phyloP scores from a whole-genome alignment of 257 asterid genomes.

The Scutellaria galericulata region DNA sequence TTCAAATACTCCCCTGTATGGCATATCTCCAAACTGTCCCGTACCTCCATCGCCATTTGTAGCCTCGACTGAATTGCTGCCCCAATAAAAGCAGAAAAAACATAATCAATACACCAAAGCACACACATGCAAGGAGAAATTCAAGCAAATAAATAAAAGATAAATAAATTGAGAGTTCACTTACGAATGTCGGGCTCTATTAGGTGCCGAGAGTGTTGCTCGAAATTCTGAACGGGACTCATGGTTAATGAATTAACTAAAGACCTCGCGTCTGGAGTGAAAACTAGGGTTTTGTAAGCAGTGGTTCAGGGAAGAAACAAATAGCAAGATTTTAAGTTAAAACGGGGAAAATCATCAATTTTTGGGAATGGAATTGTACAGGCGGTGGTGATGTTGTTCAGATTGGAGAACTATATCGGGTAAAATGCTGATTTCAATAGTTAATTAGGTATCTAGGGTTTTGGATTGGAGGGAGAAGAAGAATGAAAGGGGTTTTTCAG shows the following conservation, averaged over 20 bases:
- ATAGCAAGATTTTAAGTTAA: not conserved
- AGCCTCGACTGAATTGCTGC: slow-evolving; percentile 86
- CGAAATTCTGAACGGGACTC: slow-evolving; percentile 97
- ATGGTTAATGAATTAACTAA: slow-evolving; percentile 43
- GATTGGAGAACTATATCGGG: slow-evolving; percentile 3
- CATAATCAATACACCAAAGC: slow-evolving; percentile 23
- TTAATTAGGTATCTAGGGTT: slow-evolving; percentile 45
- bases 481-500: slow-evolving; percentile 21
- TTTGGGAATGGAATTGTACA: slow-evolving; percentile 14
- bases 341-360: not conserved
- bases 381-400: slow-evolving; percentile 14
- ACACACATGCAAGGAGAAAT: not conserved
- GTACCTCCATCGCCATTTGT: slow-evolving; percentile 97
- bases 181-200: slow-evolving; percentile 79
- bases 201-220: slow-evolving; percentile 87
- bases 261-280: slow-evolving; percentile 1
- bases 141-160: not conserved
- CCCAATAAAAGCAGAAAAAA: slow-evolving; percentile 23
- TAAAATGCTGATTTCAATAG: not conserved
- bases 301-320: slow-evolving; percentile 10
- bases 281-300: slow-evolving; percentile 34
- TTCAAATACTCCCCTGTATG: slow-evolving; percentile 99
- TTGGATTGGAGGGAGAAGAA: slow-evolving; percentile 29
- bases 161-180: slow-evolving; percentile 24
- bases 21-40: slow-evolving; percentile 98